Evolutionary conservation across 352 stramenopile species (phyloP), one percentile per base, ranked within the genome.

Genomic region (Detonula confervacea): DNA sequence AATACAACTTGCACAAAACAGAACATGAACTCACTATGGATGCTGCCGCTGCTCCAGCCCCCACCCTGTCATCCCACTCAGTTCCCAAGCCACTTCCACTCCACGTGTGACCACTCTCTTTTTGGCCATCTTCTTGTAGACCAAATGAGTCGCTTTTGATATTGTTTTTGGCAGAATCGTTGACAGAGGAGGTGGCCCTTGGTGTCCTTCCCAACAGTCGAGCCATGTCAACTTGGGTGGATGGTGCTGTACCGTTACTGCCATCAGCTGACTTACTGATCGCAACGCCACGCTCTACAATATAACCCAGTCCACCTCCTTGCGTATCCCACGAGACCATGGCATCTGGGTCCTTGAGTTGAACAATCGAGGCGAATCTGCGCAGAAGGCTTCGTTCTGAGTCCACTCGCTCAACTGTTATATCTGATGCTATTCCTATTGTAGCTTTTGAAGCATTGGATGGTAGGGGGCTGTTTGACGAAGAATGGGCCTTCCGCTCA

Each of bases 61-160:
- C 88, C n/a, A 95, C 90, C 7, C 78, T 65, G 7, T 94, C 90
- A 69, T 93, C 90, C 90, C 90, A 95, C 65, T 94, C 90, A 64
- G 30, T 52, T 24, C 87, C 90, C 60, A 93, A 70, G 12, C 87
- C 87, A 86, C 85, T 92, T 25, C 88, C 88, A 57, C 66, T 76
- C 77, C 72, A 93, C 33, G 27, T 11, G 22, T 79, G 60, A 11
- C 64, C 39, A 52, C 66, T 52, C 16, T 71, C 60, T 49, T 65
- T 70, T 18, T 71, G 51, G 24, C 46, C 39, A 16, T 69, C 54
- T 2, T 63, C 14, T 30, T 62, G 9, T n/a, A 52, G 42, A 14
- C 59, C 47, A 46, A 71, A 62, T 6, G 24, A 37, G 49, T 74
- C 54, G 6, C 27, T 47, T 49, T 47, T 44, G 42, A 37, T 81